Evolutionary conservation across 1,284 basidiomycete species (phyloP), one percentile per base, ranked within the genome.

Genomic region (Ustilago vetiveriae): DNA sequence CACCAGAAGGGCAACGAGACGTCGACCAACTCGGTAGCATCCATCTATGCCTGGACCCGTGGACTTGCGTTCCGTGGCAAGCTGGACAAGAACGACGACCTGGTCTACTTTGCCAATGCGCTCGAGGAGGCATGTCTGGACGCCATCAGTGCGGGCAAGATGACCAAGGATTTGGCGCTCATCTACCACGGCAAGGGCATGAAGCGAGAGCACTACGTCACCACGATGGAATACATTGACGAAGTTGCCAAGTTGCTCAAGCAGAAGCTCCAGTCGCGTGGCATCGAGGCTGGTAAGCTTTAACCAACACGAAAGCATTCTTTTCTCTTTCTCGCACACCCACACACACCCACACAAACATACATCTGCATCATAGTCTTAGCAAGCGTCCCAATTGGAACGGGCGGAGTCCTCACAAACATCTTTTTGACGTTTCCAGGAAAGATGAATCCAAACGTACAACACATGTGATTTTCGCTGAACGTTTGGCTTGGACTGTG

Each of bases 21-120:
- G 13, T 82, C 91, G 62, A 98, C 95, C 60, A 98, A 98, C 88
- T 94, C 94, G 32, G 94, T 98, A 72, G 95, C 95, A 37, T 94
- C 92, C 56, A 98, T 98, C 86, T 98, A 95, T 80, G 95, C 95
- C 13, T 98, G 95, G 95, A 98, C 95, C 16, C 89, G 96, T 46
- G 95, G 95, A 1, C 85, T 93, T 33, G 54, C 70, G 35, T 93
- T 95, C 86, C 90, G 95, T 66, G 95, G 94, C 72, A 94, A 93
- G 85, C 86, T 97, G 29, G 95, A 98, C 83, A 84, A 85, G 41
- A 98, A 96, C 82, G 87, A 88, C 30, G 85, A 86, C 40, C 88
- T 98, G 39, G 85, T 85, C 56, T 83, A 84, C 43, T 98, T 96
- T 84, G 93, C 91, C 77, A 80, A 86, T 44, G 88, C 89, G 58